phyloP scores from a whole-genome alignment of 2,329 filamentous ascomycete species.

The Calonectria hawksworthii region DNA sequence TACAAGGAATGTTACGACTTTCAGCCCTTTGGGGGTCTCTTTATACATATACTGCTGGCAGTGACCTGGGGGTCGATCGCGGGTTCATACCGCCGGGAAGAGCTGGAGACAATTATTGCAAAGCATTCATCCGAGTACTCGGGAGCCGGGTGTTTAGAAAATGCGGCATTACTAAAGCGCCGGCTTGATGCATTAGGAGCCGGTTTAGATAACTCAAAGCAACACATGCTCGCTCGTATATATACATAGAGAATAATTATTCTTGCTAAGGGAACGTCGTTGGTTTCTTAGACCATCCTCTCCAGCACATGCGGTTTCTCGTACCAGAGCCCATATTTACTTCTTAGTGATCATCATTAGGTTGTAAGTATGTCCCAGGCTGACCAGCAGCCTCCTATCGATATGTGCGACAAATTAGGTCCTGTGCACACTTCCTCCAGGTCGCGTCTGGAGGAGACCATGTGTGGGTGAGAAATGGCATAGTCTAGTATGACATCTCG shows the following conservation, averaged over 20 bases:
- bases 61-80: conserved; percentile 22
- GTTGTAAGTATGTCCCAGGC: neutral
- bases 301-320: neutral
- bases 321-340: neutral
- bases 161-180: neutral
- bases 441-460: neutral
- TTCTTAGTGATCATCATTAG: neutral
- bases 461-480: neutral
- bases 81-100: conserved; percentile 25
- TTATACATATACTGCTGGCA: conserved; percentile 30
- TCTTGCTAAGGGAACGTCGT: neutral
- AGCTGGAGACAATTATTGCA: conserved; percentile 22
- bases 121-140: neutral
- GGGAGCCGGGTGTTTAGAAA: neutral
- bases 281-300: neutral
- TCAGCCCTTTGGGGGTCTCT: conserved; percentile 26
- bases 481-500: neutral
- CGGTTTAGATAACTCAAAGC: neutral
- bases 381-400: neutral
- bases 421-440: neutral
- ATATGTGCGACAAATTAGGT: neutral
- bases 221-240: neutral
- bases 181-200: neutral
- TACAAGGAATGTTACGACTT: conserved; percentile 12
- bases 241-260: neutral